phyloP scores from a whole-genome alignment of 2,329 filamentous ascomycete species.

The Trichocomaceae sp. region DNA sequence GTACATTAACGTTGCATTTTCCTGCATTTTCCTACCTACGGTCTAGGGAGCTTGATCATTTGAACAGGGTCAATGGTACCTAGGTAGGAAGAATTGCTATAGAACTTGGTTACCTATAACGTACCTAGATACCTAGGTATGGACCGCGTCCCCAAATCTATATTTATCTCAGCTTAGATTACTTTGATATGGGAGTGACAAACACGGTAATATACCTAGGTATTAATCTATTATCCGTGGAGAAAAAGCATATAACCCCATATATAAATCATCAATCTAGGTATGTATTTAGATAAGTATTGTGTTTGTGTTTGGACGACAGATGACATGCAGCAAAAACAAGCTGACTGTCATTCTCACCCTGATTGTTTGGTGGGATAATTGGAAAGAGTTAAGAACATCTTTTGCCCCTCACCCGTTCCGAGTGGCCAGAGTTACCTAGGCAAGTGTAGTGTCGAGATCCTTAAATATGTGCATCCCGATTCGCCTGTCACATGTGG shows the following conservation, averaged over 20 bases:
- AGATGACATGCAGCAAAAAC: neutral
- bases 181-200: too few relatives aligned
- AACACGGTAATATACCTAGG: too few relatives aligned
- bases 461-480: neutral
- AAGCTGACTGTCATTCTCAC: neutral
- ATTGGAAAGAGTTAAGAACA: neutral
- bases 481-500: neutral
- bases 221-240: too few relatives aligned
- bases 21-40: constrained; percentile 1
- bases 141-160: too few relatives aligned
- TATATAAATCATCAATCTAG: too few relatives aligned
- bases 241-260: too few relatives aligned
- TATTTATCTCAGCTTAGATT: too few relatives aligned
- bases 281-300: too few relatives aligned
- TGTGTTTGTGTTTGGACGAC: neutral
- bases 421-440: neutral
- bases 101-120: too few relatives aligned
- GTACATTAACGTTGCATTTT: constrained; percentile 10
- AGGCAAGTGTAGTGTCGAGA: neutral
- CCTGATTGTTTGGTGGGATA: neutral
- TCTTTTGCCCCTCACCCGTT: neutral
- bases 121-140: too few relatives aligned
- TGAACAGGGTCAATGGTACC: neutral
- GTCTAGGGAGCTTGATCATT: neutral
- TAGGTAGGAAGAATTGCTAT: too few relatives aligned